phyloP scores from a whole-genome alignment of 306 rosid species.

The Dryas alaskensis region DNA sequence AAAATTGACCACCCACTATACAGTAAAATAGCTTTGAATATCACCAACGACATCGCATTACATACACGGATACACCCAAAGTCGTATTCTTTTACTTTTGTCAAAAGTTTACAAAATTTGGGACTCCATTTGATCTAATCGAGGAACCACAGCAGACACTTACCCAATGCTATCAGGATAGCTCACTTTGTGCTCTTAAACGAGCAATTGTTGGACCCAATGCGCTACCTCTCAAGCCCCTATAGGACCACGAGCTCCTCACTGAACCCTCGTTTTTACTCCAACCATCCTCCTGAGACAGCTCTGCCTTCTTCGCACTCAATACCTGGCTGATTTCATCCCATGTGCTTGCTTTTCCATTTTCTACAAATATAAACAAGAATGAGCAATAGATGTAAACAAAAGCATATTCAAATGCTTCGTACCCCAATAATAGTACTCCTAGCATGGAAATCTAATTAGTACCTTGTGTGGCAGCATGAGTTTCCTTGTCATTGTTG shows the following conservation, averaged over 20 bases:
- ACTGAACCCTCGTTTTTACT: slow-evolving; percentile 46
- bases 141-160: neutral
- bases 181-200: slow-evolving; percentile 63
- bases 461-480: slow-evolving; percentile 46
- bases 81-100: neutral
- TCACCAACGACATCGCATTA: neutral
- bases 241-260: slow-evolving; percentile 55
- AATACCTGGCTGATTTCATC: slow-evolving; percentile 70
- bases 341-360: slow-evolving; percentile 65
- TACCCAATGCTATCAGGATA: slow-evolving; percentile 12
- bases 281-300: slow-evolving; percentile 56
- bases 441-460: slow-evolving; percentile 6
- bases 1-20: neutral
- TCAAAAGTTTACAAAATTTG: slow-evolving; percentile 7
- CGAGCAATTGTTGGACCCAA: slow-evolving; percentile 79
- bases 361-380: slow-evolving; percentile 46
- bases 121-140: neutral
- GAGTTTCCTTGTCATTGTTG: slow-evolving; percentile 27
- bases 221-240: slow-evolving; percentile 77
- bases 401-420: slow-evolving; percentile 21
- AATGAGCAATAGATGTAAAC: neutral
- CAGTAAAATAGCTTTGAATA: neutral
- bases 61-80: neutral
- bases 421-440: neutral
- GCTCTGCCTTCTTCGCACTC: slow-evolving; percentile 67